phyloP scores from a whole-genome alignment of 495 filamentous ascomycete species.

The Pyrenopolyporus hunteri region DNA sequence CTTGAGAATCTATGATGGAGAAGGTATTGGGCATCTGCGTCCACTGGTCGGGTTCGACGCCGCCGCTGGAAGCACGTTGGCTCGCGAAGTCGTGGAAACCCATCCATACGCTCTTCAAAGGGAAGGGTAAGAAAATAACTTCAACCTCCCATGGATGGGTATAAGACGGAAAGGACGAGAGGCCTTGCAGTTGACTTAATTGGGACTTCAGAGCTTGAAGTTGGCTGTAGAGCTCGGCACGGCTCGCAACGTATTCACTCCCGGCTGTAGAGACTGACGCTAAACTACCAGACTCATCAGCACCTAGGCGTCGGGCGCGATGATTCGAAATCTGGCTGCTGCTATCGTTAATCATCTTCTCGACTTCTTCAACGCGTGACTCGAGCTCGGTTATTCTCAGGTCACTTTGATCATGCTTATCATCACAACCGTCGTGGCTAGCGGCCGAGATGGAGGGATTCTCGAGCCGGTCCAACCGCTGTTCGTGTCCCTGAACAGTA shows the following conservation, averaged over 20 bases:
- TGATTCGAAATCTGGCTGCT: constrained; percentile 48
- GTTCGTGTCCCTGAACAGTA: constrained; percentile 55
- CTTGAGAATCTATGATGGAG: constrained; percentile 49
- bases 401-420: constrained; percentile 64
- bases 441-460: constrained; percentile 63
- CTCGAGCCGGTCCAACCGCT: constrained; percentile 65
- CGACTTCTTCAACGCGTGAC: constrained; percentile 64
- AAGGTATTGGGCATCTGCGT: constrained; percentile 59
- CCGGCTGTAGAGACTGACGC: constrained; percentile 54
- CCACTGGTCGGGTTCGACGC: constrained; percentile 60
- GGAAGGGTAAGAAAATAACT: constrained; percentile 72
- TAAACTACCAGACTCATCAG: constrained; percentile 50
- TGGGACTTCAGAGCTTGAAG: constrained; percentile 63
- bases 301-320: constrained; percentile 34
- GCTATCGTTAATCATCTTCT: constrained; percentile 58
- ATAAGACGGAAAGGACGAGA: constrained; percentile 58
- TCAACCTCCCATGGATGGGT: constrained; percentile 70
- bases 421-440: constrained; percentile 63
- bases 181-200: constrained; percentile 60
- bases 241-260: constrained; percentile 40
- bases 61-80: constrained; percentile 49
- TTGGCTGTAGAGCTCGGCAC: constrained; percentile 54
- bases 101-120: constrained; percentile 67
- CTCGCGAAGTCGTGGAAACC: constrained; percentile 53
- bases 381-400: constrained; percentile 66